Evolutionary conservation across 805 yeast species (phyloP).

Genomic region (Pichia heedii): DNA sequence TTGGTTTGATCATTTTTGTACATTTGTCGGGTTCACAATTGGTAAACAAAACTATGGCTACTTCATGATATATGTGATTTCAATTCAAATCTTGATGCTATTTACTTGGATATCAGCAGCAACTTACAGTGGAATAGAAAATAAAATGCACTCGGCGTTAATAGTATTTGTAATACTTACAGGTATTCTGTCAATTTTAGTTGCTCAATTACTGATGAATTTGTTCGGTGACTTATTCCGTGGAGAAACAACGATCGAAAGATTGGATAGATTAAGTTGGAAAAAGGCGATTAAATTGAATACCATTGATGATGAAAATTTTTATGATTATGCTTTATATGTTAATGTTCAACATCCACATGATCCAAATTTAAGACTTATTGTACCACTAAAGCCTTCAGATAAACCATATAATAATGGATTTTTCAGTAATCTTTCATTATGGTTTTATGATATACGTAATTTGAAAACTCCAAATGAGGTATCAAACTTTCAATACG

Average conservation of each 20-base stretch:
- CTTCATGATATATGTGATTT: constrained; percentile 45
- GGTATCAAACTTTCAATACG: constrained; percentile 22
- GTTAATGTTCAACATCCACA: constrained; percentile 33
- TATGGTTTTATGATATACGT: constrained; percentile 20
- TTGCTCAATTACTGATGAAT: constrained; percentile 32
- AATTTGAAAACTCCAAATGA: constrained; percentile 10
- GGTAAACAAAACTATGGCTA: constrained; percentile 57
- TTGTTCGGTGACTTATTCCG: constrained; percentile 32
- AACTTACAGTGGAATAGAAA: constrained; percentile 16
- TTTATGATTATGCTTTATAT: constrained; percentile 27
- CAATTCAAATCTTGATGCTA: constrained; percentile 30
- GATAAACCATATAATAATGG: constrained; percentile 34
- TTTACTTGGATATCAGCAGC: constrained; percentile 30
- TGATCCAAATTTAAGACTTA: constrained; percentile 26
- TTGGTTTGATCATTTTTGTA: constrained; percentile 76
- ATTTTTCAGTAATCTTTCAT: constrained; percentile 26
- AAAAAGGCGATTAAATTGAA: constrained; percentile 17
- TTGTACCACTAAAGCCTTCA: constrained; percentile 26
- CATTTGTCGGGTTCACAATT: constrained; percentile 65
- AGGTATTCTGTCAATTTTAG: constrained; percentile 38
- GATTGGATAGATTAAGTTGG: constrained; percentile 16
- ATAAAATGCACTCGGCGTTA: constrained; percentile 16
- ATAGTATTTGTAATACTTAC: constrained; percentile 32
- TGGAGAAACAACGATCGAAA: constrained; percentile 34
- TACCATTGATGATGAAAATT: constrained; percentile 1